Evolutionary conservation across 164 flowering plant species (phyloP), one percentile per base, ranked within the genome.

Genomic region (Piper longum): DNA sequence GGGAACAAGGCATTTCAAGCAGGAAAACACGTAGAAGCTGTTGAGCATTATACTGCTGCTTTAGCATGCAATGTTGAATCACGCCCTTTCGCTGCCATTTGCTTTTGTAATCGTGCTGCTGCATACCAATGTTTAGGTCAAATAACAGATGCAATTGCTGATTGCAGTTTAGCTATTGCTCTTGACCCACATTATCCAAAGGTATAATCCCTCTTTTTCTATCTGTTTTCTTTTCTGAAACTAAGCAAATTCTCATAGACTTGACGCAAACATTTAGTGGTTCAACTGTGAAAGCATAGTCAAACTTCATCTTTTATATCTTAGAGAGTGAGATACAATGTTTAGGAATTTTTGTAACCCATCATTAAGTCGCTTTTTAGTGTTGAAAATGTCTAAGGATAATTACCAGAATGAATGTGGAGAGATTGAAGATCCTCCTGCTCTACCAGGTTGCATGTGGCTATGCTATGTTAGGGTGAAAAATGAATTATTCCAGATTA

Each of bases 91-190:
- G 83, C 92, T 61, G 99, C 99, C 45, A 77, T 91, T 43, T 95
- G 96, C 71, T 83, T 91, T 64, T 82, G 96, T 80, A 95, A 95
- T 67, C 97, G 99, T 61, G 99, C 95, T 76, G 99, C 99, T 68
- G 96, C 97, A 9, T 69, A 83, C 80, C 89, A 95, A 79, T 88
- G 87, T 64, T 44, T 91, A 67, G 87, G 85, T 67, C 92, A 89
- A 65, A 74, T 87, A 61, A 73, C 84, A 69, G 96, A 91, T 80
- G 99, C 99, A 67, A 91, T 95, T 77, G 84, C 96, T 16, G 99
- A 95, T 77, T 95, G 97, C 74, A 87, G 93, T 71, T 73, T 89
- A 19, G 91, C 99, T 59, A 85, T 95, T 17, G 95, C 97, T 58
- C 93, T 95, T 64, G 88, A 91, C 76, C 81, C 74, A 70, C 80